Base-by-base conservation (phyloP, 257 asterid species). In the Przewalskia tangutica region DNA sequence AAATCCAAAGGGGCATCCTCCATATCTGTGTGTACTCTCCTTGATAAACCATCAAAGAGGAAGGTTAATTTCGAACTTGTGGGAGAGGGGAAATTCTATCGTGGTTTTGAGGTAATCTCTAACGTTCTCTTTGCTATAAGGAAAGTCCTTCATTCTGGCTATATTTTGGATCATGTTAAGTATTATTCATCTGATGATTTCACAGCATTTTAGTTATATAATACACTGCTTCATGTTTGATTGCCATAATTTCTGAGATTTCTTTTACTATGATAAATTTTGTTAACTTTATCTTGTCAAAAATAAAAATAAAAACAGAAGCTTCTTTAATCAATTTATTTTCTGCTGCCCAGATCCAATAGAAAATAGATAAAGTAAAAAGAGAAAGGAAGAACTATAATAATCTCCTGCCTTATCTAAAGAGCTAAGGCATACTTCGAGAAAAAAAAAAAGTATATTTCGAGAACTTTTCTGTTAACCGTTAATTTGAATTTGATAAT, bases 31-130 rank as follows among this genome's bases (percentile, higher is more conserved):
- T 94, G 98, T 87, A 84, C 99, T 36, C 91, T 95, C 84, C 95
- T 94, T 71, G 92, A 95, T 86, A 95, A 95, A 79, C 92, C 97
- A 58, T 85, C 89, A 12, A 86, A 89, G 82, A 88, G 97, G 56
- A 89, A 91, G 83, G 91, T 91, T 64, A 83, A 90, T 46, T 82
- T 95, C 79, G 89, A 95, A 85, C 88, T 88, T 38, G 88, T 92
- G 55, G 97, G 98, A 58, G 90, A 88, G 68, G 99, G 98, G 80
- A 94, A 91, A 85, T 95, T 87, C 86, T 95, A 94, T 85, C 65
- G 84, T 58, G 97, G 98, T 83, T 95, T 92, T 84, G 91, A 95
- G 99, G 99, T 95, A 59, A 67, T 36, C 73, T 76, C 83, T 73
- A 23, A 13, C 20, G 48, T 73, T 73, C 23, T 73, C 60, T 73